Evolutionary conservation across 129 eudicot species (phyloP).

Genomic region (Tagetes erecta): DNA sequence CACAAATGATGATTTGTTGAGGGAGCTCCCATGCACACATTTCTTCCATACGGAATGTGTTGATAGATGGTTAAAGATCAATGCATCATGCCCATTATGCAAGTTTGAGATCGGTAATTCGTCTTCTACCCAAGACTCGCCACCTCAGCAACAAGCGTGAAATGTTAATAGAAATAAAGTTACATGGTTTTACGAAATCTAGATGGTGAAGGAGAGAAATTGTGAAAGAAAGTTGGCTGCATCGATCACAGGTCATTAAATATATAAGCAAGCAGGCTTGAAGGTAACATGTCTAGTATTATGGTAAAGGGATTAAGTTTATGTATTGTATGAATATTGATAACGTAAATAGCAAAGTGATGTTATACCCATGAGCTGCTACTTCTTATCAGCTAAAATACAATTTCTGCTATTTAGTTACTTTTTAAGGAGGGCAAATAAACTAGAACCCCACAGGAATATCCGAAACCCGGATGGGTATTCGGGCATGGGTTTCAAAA

Average conservation of each 20-base stretch:
- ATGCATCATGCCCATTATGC: conserved; percentile 71
- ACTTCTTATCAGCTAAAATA: not conserved
- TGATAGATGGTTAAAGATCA: conserved; percentile 70
- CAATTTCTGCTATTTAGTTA: too few species aligned
- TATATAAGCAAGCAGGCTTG: too few species aligned
- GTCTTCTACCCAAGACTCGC: conserved; percentile 33
- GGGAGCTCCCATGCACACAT: conserved; percentile 73
- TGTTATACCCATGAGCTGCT: not conserved
- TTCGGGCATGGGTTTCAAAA: too few species aligned
- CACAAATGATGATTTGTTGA: conserved; percentile 52
- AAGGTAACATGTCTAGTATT: too few species aligned
- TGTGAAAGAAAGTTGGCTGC: not conserved
- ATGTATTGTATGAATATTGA: too few species aligned
- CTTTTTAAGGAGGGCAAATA: too few species aligned
- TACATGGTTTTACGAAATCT: not conserved
- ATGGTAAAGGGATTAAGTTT: too few species aligned
- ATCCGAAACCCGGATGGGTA: too few species aligned
- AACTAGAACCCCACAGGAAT: too few species aligned
- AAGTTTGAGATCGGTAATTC: conserved; percentile 50
- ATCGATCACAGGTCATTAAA: too few species aligned
- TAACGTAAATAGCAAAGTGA: not conserved
- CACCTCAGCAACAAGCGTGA: conserved; percentile 30
- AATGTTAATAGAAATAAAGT: not conserved
- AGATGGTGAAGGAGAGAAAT: not conserved
- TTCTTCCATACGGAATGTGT: conserved; percentile 68